Evolutionary conservation across 2,329 filamentous ascomycete genomes (phyloP).

Genomic region (Cordyceps pruinosa): DNA sequence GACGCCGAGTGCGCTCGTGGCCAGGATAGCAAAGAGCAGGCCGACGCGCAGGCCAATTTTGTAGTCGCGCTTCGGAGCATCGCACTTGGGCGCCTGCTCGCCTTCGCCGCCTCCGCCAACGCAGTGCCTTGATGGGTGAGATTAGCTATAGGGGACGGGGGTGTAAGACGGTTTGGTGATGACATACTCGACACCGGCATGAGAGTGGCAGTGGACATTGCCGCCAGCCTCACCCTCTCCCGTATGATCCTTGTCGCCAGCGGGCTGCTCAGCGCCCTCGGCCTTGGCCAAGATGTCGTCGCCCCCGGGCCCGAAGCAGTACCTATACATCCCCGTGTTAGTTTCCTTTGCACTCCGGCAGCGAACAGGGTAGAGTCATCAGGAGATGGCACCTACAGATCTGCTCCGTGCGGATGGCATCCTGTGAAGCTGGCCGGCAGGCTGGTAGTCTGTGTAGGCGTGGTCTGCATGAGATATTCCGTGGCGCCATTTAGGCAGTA

Average conservation of each 20-base stretch:
- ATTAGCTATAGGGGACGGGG: slow-evolving; percentile 9
- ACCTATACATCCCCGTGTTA: slow-evolving; percentile 35
- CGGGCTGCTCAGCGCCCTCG: slow-evolving; percentile 23
- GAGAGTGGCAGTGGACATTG: slow-evolving; percentile 59
- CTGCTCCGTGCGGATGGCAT: slow-evolving; percentile 55
- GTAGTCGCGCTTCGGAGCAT: slow-evolving; percentile 46
- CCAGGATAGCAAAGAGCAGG: slow-evolving; percentile 64
- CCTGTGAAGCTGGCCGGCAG: slow-evolving; percentile 55
- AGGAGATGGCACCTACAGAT: slow-evolving; percentile 39
- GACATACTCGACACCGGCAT: slow-evolving; percentile 67
- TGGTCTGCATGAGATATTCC: slow-evolving; percentile 38
- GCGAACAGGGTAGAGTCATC: background rate
- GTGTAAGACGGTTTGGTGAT: background rate
- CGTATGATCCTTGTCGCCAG: slow-evolving; percentile 16
- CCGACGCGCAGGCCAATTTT: slow-evolving; percentile 63
- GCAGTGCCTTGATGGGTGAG: slow-evolving; percentile 51
- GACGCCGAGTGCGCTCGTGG: slow-evolving; percentile 60
- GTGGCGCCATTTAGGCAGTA: slow-evolving; percentile 37
- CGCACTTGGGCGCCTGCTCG: slow-evolving; percentile 36
- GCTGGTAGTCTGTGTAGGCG: slow-evolving; percentile 47
- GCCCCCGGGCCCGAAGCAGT: slow-evolving; percentile 53
- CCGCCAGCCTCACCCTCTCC: slow-evolving; percentile 15
- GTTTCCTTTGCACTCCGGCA: background rate
- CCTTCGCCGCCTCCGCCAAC: slow-evolving; percentile 38
- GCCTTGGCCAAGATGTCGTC: slow-evolving; percentile 52